Base-by-base conservation (phyloP, 148 eudicot genomes). In the Persicaria tinctoria region DNA sequence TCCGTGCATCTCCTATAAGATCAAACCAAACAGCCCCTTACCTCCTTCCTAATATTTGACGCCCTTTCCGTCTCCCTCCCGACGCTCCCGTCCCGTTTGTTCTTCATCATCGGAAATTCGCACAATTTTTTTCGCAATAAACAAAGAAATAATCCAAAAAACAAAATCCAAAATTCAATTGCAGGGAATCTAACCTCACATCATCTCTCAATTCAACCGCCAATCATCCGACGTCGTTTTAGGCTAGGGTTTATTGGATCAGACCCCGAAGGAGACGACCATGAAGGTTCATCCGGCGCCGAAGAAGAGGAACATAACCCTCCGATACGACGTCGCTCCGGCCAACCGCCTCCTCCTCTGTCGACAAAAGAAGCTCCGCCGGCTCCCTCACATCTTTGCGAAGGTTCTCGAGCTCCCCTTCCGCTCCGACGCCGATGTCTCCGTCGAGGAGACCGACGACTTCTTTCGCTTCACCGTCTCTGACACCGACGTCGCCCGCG, bases 381-480 rank as follows among this genome's bases (percentile, higher is more conserved):
- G 97, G 10, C 90, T 92, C 62, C 97, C 97, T 0, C 97, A 90
- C 83, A 87, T 92, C 82, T 92, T 92, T 85, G 87, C 89, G 32
- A 92, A 89, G 77, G 98, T 93, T 59, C 88, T 93, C 6, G 98
- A 89, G 45, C 95, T 93, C 1, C 98, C 98, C 5, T 91, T 93
- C 73, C 85, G 82, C 76, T 81, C 97, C 7, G 93, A 91, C 84
- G 88, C 93, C 32, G 93, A 91, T 73, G 95, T 94, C 8, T 73
- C 79, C 5, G 62, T 94, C 74, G 82, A 85, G 14, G 98, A 94
- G 20, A 88, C 91, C 74, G 46, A 75, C 51, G 82, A 78, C 0
- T 85, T 60, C 17, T 79, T 94, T 80, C 77, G 85, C 27, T 94
- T 94, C 83, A 79, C 85, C 55, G 96, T 85, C 10, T 78, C 87